Conservation (phyloP, 2,329 filamentous ascomycete species). For the Elsinoe batatas region DNA sequence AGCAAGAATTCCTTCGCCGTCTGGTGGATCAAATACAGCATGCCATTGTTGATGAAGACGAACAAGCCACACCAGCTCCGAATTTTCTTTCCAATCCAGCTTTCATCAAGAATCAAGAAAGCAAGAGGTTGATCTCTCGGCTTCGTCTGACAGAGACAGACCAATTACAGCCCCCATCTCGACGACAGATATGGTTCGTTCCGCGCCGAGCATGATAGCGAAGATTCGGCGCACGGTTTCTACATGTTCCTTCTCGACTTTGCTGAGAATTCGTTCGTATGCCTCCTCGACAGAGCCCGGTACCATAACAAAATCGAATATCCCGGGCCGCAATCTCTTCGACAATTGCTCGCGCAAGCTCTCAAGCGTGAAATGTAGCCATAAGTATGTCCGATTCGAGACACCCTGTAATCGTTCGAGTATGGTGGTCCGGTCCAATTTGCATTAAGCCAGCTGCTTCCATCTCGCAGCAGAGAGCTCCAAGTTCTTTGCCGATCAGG, state of each 20-base stretch:
- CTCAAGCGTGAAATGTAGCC: conserved; percentile 22
- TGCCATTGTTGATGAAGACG: conserved; percentile 19
- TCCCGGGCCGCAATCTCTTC: conserved; percentile 14
- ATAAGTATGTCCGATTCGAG: conserved; percentile 25
- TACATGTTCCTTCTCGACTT: neutral
- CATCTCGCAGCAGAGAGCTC: conserved; percentile 16
- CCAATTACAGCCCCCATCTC: conserved; percentile 22
- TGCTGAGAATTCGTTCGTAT: conserved; percentile 22
- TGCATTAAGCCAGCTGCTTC: conserved; percentile 3
- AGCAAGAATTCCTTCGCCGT: conserved; percentile 24
- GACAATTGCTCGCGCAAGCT: conserved; percentile 15
- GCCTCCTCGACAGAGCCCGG: conserved; percentile 22
- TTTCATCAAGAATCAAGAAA: neutral
- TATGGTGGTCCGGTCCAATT: too few relatives aligned
- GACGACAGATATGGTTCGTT: conserved; percentile 19
- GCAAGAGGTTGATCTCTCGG: neutral
- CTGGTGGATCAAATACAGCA: conserved; percentile 25
- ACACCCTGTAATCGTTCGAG: conserved; percentile 16
- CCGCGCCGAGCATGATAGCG: conserved; percentile 21
- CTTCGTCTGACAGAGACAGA: conserved; percentile 10
- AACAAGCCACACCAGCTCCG: conserved; percentile 22
- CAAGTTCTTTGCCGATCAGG: conserved; percentile 14
- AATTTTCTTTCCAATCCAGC: conserved; percentile 6
- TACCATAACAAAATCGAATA: conserved; percentile 16
- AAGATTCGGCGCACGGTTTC: conserved; percentile 17